Evolutionary conservation across 2,329 filamentous ascomycete genomes (phyloP).

Genomic region (Karstenula rhodostoma): DNA sequence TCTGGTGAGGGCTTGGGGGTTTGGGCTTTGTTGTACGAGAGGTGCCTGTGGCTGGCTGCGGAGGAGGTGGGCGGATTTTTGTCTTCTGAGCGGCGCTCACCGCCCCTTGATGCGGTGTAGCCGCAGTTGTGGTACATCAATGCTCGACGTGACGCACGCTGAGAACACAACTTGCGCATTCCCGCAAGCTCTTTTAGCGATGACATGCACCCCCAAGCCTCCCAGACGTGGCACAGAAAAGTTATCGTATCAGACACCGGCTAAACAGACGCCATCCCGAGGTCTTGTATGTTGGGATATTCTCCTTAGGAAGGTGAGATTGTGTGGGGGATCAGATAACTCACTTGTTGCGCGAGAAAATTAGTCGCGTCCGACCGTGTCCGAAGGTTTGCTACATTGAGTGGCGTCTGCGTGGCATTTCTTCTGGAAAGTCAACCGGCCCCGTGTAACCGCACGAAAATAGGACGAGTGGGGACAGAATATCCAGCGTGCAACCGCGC

Average conservation of each 20-base stretch:
- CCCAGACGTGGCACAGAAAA: not conserved
- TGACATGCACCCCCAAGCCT: not conserved
- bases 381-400: not conserved
- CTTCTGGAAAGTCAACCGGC: not conserved
- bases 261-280: not conserved
- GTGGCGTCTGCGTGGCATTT: constrained; percentile 6
- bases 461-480: not conserved
- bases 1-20: not conserved
- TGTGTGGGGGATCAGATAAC: not conserved
- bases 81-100: constrained; percentile 11
- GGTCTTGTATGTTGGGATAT: not conserved
- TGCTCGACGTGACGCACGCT: constrained; percentile 14
- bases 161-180: constrained; percentile 14
- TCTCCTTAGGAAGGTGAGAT: not conserved
- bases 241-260: not conserved
- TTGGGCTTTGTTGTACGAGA: not conserved
- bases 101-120: constrained; percentile 16
- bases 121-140: constrained; percentile 8
- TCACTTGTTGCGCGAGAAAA: not conserved
- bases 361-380: not conserved
- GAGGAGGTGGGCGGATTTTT: not conserved
- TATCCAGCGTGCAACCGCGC: constrained; percentile 2
- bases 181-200: constrained; percentile 3
- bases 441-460: not conserved
- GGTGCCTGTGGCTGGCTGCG: constrained; percentile 9